phyloP scores from a whole-genome alignment of 495 filamentous ascomycete genomes.

The Penicillium flavigenum region DNA sequence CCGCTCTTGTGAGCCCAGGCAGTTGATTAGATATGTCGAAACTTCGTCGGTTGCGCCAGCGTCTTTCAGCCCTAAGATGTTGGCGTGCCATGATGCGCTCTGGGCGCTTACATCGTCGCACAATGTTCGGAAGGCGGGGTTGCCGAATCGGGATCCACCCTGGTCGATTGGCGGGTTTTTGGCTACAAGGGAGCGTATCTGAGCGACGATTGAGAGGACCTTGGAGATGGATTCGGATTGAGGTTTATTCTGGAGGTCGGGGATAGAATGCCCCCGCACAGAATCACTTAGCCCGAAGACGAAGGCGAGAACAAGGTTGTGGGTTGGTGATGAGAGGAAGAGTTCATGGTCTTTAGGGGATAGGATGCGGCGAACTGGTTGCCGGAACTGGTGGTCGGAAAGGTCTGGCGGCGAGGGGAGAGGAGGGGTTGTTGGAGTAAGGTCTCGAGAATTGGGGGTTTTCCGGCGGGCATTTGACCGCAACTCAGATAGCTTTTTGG shows the following conservation, averaged over 20 bases:
- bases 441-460: conserved; percentile 54
- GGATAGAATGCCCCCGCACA: conserved; percentile 72
- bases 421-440: conserved; percentile 67
- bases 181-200: conserved; percentile 59
- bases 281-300: conserved; percentile 83
- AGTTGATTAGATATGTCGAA: conserved; percentile 75
- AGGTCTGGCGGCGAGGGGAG: conserved; percentile 69
- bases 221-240: conserved; percentile 56
- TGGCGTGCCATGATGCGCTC: conserved; percentile 40
- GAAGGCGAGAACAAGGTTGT: conserved; percentile 75
- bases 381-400: conserved; percentile 58
- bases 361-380: conserved; percentile 75
- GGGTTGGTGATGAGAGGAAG: conserved; percentile 76
- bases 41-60: conserved; percentile 63
- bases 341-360: conserved; percentile 75
- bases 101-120: conserved; percentile 67
- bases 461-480: conserved; percentile 59
- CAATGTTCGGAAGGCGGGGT: conserved; percentile 82
- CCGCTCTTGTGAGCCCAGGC: conserved; percentile 80
- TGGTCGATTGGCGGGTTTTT: conserved; percentile 77
- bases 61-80: conserved; percentile 53
- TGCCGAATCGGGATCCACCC: conserved; percentile 88
- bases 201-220: conserved; percentile 69
- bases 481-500: conserved; percentile 65
- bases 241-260: conserved; percentile 55